A percentile compares a stretch with the other conserved stretches of the same genome.
Evolutionary conservation across 1,139 yeast species (phyloP).

Genomic region (Starmera stellimalicola): DNA sequence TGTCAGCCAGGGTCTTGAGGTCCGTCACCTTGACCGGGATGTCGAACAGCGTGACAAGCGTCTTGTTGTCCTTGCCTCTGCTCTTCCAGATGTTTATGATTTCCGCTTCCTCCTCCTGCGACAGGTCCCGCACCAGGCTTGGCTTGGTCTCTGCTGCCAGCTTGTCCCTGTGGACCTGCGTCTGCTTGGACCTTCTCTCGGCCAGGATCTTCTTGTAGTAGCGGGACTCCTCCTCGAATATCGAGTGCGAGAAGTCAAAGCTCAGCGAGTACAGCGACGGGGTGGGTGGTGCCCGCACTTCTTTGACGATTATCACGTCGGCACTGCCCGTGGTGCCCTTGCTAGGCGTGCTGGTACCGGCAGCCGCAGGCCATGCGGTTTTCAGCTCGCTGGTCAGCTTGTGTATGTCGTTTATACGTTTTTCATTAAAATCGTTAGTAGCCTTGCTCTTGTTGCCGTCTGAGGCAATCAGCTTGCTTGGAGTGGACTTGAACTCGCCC

Average conservation of each 20-base stretch:
- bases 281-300: slow-evolving; percentile 18
- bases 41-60: slow-evolving; percentile 32
- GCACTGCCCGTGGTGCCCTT: slow-evolving; percentile 11
- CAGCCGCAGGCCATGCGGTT: slow-evolving; percentile 1
- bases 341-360: slow-evolving; percentile 3
- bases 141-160: slow-evolving; percentile 18
- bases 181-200: slow-evolving; percentile 31
- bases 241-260: slow-evolving; percentile 17
- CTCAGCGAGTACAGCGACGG: slow-evolving; percentile 15
- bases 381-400: slow-evolving; percentile 3
- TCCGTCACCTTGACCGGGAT: slow-evolving; percentile 63
- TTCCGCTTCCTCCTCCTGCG: slow-evolving; percentile 22
- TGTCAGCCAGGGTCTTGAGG: slow-evolving; percentile 57
- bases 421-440: slow-evolving; percentile 2
- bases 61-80: slow-evolving; percentile 21
- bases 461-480: slow-evolving; percentile 8
- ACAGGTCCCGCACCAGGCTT: slow-evolving; percentile 12
- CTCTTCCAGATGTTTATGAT: slow-evolving; percentile 32
- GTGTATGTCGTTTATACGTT: slow-evolving; percentile 3
- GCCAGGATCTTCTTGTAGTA: slow-evolving; percentile 32
- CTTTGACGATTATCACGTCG: slow-evolving; percentile 25
- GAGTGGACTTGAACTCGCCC: slow-evolving; percentile 24
- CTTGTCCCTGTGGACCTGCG: slow-evolving; percentile 26
- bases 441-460: slow-evolving; percentile 4
- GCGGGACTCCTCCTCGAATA: slow-evolving; percentile 27